These are phyloP conservation scores for Bombardia bombarda DNA, from an alignment of 495 filamentous ascomycete species.

Conservation along the genomic window DNA sequence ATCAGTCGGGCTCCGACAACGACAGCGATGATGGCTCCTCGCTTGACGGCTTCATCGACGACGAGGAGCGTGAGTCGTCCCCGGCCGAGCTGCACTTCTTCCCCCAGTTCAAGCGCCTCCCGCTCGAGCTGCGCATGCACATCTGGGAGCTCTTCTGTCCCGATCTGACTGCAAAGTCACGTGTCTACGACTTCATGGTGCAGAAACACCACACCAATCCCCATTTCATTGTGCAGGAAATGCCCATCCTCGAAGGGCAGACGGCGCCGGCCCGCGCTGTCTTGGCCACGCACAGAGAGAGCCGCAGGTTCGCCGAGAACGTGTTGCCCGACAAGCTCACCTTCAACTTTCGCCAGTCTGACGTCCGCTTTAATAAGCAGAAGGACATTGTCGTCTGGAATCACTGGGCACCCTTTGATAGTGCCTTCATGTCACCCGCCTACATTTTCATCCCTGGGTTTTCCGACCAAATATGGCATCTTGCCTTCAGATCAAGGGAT, in stretches of 20 bases:
- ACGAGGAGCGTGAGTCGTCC: background rate
- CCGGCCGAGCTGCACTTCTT: constrained; percentile 19
- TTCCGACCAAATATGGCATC: too few species aligned
- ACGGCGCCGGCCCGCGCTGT: constrained; percentile 24
- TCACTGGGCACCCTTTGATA: too few species aligned
- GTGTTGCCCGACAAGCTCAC: constrained; percentile 25
- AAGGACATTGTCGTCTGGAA: constrained; percentile 22
- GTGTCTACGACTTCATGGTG: constrained; percentile 14
- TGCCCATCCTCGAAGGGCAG: constrained; percentile 15
- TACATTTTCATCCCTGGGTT: too few species aligned
- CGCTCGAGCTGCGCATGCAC: constrained; percentile 28
- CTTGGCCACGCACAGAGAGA: constrained; percentile 24
- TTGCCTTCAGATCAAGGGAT: too few species aligned
- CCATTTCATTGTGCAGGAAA: too few species aligned
- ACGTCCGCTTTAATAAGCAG: constrained; percentile 24
- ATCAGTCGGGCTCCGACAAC: constrained; percentile 4
- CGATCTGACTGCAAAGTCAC: constrained; percentile 19
- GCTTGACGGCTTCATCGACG: background rate
- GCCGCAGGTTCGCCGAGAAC: constrained; percentile 22
- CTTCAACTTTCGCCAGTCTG: constrained; percentile 3
- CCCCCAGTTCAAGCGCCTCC: constrained; percentile 30
- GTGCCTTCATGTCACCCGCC: too few species aligned
- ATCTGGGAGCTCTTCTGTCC: constrained; percentile 36
- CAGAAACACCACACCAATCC: too few species aligned
- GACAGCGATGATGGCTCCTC: constrained; percentile 2